Base-by-base conservation (phyloP, 768 basidiomycete species). In the Pulveroboletus sp. region DNA sequence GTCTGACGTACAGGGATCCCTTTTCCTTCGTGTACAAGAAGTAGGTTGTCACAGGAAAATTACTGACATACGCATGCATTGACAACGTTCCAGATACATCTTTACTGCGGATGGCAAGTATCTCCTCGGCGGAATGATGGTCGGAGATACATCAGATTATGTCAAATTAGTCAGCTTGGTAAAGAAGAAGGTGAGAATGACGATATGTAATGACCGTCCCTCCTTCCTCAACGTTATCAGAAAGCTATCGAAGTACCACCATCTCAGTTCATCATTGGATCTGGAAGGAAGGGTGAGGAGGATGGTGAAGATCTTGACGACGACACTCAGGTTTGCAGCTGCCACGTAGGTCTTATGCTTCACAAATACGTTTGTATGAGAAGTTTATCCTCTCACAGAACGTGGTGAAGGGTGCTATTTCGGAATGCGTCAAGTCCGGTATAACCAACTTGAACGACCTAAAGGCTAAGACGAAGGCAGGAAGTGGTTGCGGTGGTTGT, bases 81-180 rank as follows among this genome's bases (percentile, higher is more conserved):
- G n/a, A n/a, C n/a, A n/a, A n/a, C n/a, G n/a, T n/a, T n/a, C 43
- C 30, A 74, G 73, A 60, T 86, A 85, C 53, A 78, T 88, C 36
- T 88, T 88, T 62, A 82, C 76, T 11, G 74, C 75, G 8, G 84
- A 88, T 58, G 86, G 86, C 11, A 81, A 83, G 64, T 75, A 84
- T 55, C 71, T 89, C 12, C 67, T 89, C 4, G 86, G 86, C 12
- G 86, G 86, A 4, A 85, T 86, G 78, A 85, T 88, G 84, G 77
- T 89, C n/a, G 86, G 86, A 3, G 83, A 86, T 58, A 79, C 79
- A 10, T 73, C 71, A 31, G 82, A 85, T 60, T 86, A 81, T 58
- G 76, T 81, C 49, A 86, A 86, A 64, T 72, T 88, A 13, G 74
- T 87, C n/a, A 71, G 80, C 12, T 70, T 87, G 27, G 80, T 85